Conservation (phyloP, 1,139 yeast genomes). For the Wickerhamomyces sp. region DNA sequence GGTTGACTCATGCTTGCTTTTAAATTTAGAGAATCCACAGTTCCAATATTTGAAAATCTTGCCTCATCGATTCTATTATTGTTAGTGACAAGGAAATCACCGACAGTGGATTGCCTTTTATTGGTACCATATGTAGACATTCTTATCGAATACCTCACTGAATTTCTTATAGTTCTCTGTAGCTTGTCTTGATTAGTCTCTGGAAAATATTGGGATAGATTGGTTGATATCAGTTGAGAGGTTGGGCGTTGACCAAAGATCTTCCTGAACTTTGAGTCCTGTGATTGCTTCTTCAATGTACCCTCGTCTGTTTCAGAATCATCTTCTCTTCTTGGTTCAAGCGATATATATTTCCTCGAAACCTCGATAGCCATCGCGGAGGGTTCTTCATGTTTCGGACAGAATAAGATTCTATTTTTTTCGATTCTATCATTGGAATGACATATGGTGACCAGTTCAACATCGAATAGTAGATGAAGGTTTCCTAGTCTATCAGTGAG, state of each 20-base stretch:
- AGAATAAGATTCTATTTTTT: slow-evolving; percentile 67
- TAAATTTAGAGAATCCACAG: slow-evolving; percentile 24
- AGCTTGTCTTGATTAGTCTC: slow-evolving; percentile 68
- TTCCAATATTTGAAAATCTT: slow-evolving; percentile 25
- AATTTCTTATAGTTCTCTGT: slow-evolving; percentile 77
- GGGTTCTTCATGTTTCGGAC: slow-evolving; percentile 61
- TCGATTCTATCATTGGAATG: slow-evolving; percentile 70
- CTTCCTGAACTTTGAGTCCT: slow-evolving; percentile 36
- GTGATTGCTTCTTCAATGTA: slow-evolving; percentile 3
- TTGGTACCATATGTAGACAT: slow-evolving; percentile 31
- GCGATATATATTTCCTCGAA: slow-evolving; percentile 40
- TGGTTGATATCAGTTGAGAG: slow-evolving; percentile 84
- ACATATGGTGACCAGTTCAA: slow-evolving; percentile 77
- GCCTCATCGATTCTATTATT: slow-evolving; percentile 59
- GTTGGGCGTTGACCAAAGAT: slow-evolving; percentile 92
- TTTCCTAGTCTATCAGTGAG: slow-evolving; percentile 39
- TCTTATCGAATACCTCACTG: slow-evolving; percentile 71
- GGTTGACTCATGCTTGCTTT: slow-evolving; percentile 20
- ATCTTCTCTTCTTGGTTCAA: slow-evolving; percentile 9
- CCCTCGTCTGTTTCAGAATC: slow-evolving; percentile 1
- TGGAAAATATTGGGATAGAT: slow-evolving; percentile 89
- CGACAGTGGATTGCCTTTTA: slow-evolving; percentile 42
- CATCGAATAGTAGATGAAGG: slow-evolving; percentile 60
- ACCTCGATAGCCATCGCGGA: slow-evolving; percentile 62
- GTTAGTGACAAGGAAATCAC: slow-evolving; percentile 60